phyloP scores from a whole-genome alignment of 2,329 filamentous ascomycete genomes.

The Dactylella cylindrospora region DNA sequence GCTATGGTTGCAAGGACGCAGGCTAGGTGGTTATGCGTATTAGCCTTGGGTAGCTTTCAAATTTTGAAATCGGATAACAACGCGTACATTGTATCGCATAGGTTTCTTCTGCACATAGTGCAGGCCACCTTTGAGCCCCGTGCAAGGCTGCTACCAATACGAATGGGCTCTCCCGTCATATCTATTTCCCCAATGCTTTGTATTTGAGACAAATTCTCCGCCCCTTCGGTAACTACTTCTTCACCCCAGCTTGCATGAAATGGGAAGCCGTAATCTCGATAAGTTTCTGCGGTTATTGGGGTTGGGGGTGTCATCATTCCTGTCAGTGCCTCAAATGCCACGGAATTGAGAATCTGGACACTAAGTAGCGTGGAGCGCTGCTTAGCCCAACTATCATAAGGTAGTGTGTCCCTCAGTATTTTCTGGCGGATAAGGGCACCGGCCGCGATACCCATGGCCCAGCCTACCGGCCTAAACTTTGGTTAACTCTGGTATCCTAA shows the following conservation, averaged over 20 bases:
- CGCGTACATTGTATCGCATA: slow-evolving; percentile 42
- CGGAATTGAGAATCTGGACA: slow-evolving; percentile 53
- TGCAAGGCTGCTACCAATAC: slow-evolving; percentile 7
- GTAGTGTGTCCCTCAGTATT: slow-evolving; percentile 50
- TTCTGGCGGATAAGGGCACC: slow-evolving; percentile 54
- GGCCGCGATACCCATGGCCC: slow-evolving; percentile 52
- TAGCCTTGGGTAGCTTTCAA: too few species aligned
- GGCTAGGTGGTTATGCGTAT: slow-evolving; percentile 1
- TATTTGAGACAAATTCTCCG: slow-evolving; percentile 7
- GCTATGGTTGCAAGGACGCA: slow-evolving; percentile 41
- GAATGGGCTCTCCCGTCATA: not conserved
- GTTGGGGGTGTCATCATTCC: slow-evolving; percentile 51
- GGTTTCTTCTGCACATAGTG: slow-evolving; percentile 2
- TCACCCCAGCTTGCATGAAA: slow-evolving; percentile 52
- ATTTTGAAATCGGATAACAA: not conserved
- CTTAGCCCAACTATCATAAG: not conserved
- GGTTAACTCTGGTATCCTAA: slow-evolving; percentile 36
- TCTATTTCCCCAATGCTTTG: slow-evolving; percentile 29
- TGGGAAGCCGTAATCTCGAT: slow-evolving; percentile 51
- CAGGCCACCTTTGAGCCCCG: slow-evolving; percentile 15
- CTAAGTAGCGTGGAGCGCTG: slow-evolving; percentile 50
- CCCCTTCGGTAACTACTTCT: slow-evolving; percentile 45
- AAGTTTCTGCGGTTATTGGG: slow-evolving; percentile 52
- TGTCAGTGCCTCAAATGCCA: slow-evolving; percentile 51
- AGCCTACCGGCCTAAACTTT: not conserved